Evolutionary conservation across 148 eudicot species (phyloP).

Genomic region (Camellia japonica): DNA sequence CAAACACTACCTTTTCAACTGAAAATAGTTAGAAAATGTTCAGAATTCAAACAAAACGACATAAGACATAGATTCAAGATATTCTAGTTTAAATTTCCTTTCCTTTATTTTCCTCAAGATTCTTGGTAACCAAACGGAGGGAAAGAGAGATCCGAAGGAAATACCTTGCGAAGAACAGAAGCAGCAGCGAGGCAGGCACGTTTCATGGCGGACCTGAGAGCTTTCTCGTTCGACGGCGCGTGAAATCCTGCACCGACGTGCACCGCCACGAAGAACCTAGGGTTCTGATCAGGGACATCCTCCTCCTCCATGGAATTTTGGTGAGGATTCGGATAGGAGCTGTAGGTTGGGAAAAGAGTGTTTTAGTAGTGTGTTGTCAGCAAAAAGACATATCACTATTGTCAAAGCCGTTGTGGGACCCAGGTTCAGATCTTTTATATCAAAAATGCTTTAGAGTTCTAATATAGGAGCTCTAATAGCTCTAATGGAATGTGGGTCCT

Average conservation of each 20-base stretch:
- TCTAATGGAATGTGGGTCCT: too few species aligned
- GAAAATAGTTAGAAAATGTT: not conserved
- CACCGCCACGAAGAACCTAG: slow-evolving; percentile 80
- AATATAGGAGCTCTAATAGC: too few species aligned
- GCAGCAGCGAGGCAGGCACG: slow-evolving; percentile 91
- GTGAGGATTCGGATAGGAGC: too few species aligned
- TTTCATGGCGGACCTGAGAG: slow-evolving; percentile 74
- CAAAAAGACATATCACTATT: too few species aligned
- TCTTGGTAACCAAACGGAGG: not conserved
- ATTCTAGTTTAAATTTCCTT: too few species aligned
- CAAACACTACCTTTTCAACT: not conserved
- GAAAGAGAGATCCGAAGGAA: not conserved
- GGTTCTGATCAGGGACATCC: slow-evolving; percentile 17
- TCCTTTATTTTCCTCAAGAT: not conserved
- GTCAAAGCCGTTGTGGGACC: too few species aligned
- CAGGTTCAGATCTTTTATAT: too few species aligned
- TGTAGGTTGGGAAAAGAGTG: too few species aligned
- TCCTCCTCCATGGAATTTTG: slow-evolving; percentile 28
- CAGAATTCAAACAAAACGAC: not conserved
- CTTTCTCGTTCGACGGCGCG: slow-evolving; percentile 72
- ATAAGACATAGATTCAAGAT: not conserved
- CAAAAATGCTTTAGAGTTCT: too few species aligned
- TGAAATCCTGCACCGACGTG: slow-evolving; percentile 98
- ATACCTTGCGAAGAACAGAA: slow-evolving; percentile 59
- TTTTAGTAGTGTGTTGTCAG: too few species aligned